A percentile compares a stretch with the other conserved stretches of the same genome.
Conservation (phyloP, 2,329 filamentous ascomycete genomes). For the Myriosclerotinia duriaeana region DNA sequence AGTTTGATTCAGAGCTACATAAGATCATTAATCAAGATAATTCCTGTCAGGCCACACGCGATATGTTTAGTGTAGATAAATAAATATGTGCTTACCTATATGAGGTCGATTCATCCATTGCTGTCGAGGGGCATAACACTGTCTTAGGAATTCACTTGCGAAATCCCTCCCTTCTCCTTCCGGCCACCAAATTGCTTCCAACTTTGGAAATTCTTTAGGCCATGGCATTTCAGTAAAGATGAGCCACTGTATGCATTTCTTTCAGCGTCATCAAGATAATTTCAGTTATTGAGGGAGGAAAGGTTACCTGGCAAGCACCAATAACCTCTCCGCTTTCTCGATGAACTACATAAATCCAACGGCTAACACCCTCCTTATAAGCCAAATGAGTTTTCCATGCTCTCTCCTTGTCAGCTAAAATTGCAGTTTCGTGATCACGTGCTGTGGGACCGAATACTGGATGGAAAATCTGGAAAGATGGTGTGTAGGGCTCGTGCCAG, state of each 20-base stretch:
- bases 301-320: conserved; percentile 4
- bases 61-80: background rate
- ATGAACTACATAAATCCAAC: conserved; percentile 19
- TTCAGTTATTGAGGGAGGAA: background rate
- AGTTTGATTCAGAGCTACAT: conserved; percentile 19
- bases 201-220: conserved; percentile 6
- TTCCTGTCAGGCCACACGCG: background rate
- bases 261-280: background rate
- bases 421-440: background rate
- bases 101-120: conserved; percentile 20
- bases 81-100: conserved; percentile 7
- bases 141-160: conserved; percentile 11
- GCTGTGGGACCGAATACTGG: conserved; percentile 4
- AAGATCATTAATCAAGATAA: background rate
- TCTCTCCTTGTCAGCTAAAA: conserved; percentile 15
- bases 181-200: conserved; percentile 20
- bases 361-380: conserved; percentile 8
- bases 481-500: background rate
- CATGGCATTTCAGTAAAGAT: conserved; percentile 10
- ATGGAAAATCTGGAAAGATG: conserved; percentile 1
- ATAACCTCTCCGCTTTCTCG: background rate
- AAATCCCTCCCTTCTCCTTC: conserved; percentile 23
- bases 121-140: conserved; percentile 19
- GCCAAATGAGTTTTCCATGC: conserved; percentile 10
- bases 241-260: background rate